phyloP scores from a whole-genome alignment of 2,329 filamentous ascomycete genomes.

The Emergomyces africanus region DNA sequence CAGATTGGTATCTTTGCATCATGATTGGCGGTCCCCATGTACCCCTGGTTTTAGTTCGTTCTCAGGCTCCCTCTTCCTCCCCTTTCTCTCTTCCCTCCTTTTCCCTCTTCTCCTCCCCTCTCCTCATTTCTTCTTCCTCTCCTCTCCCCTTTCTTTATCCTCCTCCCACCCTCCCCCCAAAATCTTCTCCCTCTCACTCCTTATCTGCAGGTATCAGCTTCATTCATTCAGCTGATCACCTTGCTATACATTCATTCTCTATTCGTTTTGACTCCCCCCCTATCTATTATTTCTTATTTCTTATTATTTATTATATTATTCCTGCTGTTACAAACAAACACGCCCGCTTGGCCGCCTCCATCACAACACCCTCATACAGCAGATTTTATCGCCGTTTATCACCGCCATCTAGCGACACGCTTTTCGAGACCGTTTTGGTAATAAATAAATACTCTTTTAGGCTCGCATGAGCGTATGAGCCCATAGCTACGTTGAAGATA shows the following conservation, averaged over 20 bases:
- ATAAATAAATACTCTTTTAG: background rate
- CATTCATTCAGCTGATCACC: conserved; percentile 51
- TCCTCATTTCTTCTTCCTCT: conserved; percentile 1
- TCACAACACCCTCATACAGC: background rate
- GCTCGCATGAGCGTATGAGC: background rate
- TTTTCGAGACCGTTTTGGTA: background rate
- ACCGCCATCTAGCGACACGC: background rate
- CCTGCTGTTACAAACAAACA: background rate
- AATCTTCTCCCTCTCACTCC: conserved; percentile 11
- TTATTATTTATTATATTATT: no score
- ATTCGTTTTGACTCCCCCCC: background rate
- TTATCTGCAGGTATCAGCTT: conserved; percentile 41
- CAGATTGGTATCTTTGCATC: no score
- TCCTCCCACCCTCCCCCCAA: conserved; percentile 1
- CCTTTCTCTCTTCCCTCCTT: conserved; percentile 2
- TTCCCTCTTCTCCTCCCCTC: conserved; percentile 3
- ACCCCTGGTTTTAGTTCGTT: background rate
- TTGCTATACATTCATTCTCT: conserved; percentile 37
- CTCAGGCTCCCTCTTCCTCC: conserved; percentile 15
- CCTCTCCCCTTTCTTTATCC: conserved; percentile 1
- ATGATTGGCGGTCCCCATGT: no score
- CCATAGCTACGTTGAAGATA: background rate
- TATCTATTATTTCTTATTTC: background rate
- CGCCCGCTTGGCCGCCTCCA: background rate
- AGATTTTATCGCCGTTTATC: background rate